These are phyloP conservation scores for Clohesyomyces aquaticus DNA, from an alignment of 495 filamentous ascomycete genomes.

Conservation along the genomic window DNA sequence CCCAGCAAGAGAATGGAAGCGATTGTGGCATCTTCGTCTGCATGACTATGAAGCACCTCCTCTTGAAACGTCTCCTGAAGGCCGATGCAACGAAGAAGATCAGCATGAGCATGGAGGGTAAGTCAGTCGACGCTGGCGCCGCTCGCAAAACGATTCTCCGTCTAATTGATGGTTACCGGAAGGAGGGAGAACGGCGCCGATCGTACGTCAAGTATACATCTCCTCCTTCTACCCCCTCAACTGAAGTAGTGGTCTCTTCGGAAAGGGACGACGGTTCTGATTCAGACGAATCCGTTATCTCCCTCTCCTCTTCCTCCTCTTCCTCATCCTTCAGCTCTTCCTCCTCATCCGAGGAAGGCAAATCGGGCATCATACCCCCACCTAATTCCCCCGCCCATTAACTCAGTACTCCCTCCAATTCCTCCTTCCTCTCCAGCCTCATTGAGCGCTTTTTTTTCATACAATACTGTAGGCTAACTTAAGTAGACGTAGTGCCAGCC, in stretches of 20 bases:
- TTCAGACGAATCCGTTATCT: too few species aligned
- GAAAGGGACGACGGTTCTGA: too few species aligned
- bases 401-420: too few species aligned
- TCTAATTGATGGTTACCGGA: slow-evolving; percentile 78
- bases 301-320: background rate
- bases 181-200: slow-evolving; percentile 79
- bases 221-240: too few species aligned
- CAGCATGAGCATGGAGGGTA: slow-evolving; percentile 87
- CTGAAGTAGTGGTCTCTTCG: too few species aligned
- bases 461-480: background rate
- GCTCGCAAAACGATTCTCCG: slow-evolving; percentile 85
- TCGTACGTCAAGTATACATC: too few species aligned
- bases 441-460: background rate
- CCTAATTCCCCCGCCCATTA: too few species aligned
- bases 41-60: slow-evolving; percentile 84
- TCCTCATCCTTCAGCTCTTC: background rate
- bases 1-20: slow-evolving; percentile 87
- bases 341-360: too few species aligned
- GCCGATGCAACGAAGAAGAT: slow-evolving; percentile 78
- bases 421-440: too few species aligned
- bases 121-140: slow-evolving; percentile 72
- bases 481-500: background rate
- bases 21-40: slow-evolving; percentile 98
- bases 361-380: too few species aligned
- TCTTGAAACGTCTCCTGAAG: slow-evolving; percentile 78